These are phyloP conservation scores for Tillandsia leiboldiana DNA, from an alignment of 176 grass and related monocot species.

Conservation along the genomic window DNA sequence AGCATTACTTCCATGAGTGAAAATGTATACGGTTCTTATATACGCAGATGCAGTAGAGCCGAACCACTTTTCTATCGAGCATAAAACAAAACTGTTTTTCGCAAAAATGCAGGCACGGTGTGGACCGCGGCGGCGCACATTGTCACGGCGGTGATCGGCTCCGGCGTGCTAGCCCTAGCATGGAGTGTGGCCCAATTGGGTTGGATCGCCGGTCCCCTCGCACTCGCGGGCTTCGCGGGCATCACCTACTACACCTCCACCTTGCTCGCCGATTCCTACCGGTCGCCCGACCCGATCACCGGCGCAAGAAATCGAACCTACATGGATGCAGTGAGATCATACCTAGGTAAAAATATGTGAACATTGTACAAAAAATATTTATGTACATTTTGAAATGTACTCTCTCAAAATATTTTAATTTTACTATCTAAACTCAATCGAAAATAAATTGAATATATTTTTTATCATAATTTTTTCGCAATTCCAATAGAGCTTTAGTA, in stretches of 20 bases:
- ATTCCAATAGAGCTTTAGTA: too few relatives aligned
- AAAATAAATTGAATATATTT: too few relatives aligned
- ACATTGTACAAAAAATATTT: too few relatives aligned
- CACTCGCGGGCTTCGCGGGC: constrained; percentile 48
- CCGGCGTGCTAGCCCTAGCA: constrained; percentile 84
- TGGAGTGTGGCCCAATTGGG: constrained; percentile 94
- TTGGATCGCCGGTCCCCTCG: constrained; percentile 68
- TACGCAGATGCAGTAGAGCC: too few relatives aligned
- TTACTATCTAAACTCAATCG: too few relatives aligned
- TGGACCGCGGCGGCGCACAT: constrained; percentile 88
- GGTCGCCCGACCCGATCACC: constrained; percentile 53
- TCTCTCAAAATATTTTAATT: too few relatives aligned
- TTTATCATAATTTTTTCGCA: too few relatives aligned
- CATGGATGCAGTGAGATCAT: constrained; percentile 73
- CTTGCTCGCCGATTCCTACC: constrained; percentile 76
- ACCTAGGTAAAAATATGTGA: constrained; percentile 36
- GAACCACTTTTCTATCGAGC: too few relatives aligned
- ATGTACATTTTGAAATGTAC: too few relatives aligned
- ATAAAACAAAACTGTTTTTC: too few relatives aligned
- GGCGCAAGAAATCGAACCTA: constrained; percentile 66
- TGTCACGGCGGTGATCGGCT: constrained; percentile 91
- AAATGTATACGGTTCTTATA: too few relatives aligned
- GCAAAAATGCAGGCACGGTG: constrained; percentile 37
- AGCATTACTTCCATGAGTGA: too few relatives aligned
- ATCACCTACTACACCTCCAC: constrained; percentile 88